A percentile compares a stretch with the other conserved stretches of the same genome.
These are phyloP conservation scores for Gossypium turneri DNA, from an alignment of 345 rosid genomes.

Conservation along the genomic window DNA sequence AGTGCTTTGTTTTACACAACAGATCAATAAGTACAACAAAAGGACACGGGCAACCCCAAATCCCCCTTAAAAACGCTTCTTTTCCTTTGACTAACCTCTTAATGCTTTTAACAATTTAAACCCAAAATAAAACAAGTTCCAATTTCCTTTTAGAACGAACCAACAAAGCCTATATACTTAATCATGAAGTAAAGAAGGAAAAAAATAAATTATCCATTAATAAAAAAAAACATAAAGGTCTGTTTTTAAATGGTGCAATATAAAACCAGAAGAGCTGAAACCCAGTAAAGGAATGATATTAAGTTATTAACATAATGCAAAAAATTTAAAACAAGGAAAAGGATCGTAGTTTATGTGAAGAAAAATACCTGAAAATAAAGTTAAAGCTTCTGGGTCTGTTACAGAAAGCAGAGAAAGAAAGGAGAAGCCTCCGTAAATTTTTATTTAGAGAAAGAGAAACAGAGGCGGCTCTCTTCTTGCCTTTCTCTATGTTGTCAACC, in stretches of 20 bases:
- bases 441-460: neutral
- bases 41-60: neutral
- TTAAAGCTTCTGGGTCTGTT: neutral
- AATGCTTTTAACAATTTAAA: neutral
- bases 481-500: conserved; percentile 13
- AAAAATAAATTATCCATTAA: neutral
- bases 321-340: neutral
- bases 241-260: neutral
- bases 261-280: neutral
- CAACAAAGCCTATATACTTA: neutral
- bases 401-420: neutral
- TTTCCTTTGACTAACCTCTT: neutral
- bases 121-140: neutral
- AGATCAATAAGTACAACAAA: neutral
- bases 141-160: conserved; percentile 1
- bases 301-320: neutral
- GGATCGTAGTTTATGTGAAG: neutral
- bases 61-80: neutral
- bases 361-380: neutral
- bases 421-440: neutral
- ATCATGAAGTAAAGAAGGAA: neutral
- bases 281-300: neutral
- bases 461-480: conserved; percentile 10
- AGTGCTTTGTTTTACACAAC: neutral
- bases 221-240: neutral